Base-by-base conservation (phyloP, 495 filamentous ascomycete species). In the Annulohypoxylon maeteangense region DNA sequence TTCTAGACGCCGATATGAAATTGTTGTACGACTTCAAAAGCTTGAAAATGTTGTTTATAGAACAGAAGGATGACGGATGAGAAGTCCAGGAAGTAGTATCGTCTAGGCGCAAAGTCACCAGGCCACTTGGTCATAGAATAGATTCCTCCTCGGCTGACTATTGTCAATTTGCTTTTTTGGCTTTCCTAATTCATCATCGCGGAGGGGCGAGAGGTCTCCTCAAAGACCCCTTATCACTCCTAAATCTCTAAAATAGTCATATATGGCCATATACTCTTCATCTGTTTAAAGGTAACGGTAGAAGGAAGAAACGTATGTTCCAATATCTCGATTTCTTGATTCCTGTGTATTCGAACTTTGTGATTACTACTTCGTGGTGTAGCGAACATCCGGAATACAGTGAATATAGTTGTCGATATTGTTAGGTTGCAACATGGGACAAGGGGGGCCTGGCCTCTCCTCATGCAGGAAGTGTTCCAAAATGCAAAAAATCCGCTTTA, bases 401-500 rank as follows among this genome's bases (percentile, higher is more conserved):
- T 65, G 47, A 51, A 51, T 68, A 60, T 47, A 54, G 23, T 65
- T 11, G 51, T 48, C 53, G 53, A 65, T 59, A 42, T 45, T 47
- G 18, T 40, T 48, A 72, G 76, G 78, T 78, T 77, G 75, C 44
- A 59, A 73, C 74, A 59, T 74, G 75, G 74, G 75, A 80, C 76
- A 71, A 71, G 40, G 40, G 68, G 40, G 68, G 69, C 71, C 74
- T 74, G 75, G 65, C 67, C 66, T 60, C 70, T 72, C 64, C 59
- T 82, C 80, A 80, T 78, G 80, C 81, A 79, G 48, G 53, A 78
- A 80, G 74, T 74, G 79, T 82, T 82, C 76, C 81, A 79, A 77
- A 71, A 29, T 44, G 40, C 40, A 44, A 44, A 44, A 44, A 44
- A 71, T 70, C 40, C 61, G 34, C 29, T 61, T 71, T 62, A 66